Evolutionary conservation across 768 basidiomycete genomes (phyloP), one percentile per base, ranked within the genome.

Genomic region (Udeniomyces megalosporus): DNA sequence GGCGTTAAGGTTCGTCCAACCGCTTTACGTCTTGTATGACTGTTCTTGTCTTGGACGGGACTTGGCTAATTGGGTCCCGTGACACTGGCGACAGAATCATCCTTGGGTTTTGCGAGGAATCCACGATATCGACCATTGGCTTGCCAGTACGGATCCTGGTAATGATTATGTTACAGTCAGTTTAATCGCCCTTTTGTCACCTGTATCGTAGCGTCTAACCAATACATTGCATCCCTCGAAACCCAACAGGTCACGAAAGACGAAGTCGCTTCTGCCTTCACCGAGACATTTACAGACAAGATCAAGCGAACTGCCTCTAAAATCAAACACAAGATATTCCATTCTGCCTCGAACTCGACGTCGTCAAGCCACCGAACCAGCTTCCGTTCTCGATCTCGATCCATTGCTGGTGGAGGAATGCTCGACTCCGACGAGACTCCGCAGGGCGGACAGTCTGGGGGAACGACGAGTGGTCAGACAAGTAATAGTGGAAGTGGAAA

Each of bases 31-130:
- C n/a, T n/a, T n/a, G n/a, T n/a, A n/a, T n/a, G n/a, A n/a, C n/a
- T n/a, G n/a, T n/a, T n/a, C n/a, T n/a, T n/a, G n/a, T n/a, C n/a
- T n/a, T n/a, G n/a, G n/a, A n/a, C n/a, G n/a, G n/a, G n/a, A n/a
- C n/a, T n/a, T n/a, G n/a, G n/a, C n/a, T n/a, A n/a, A n/a, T n/a
- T n/a, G n/a, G n/a, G n/a, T n/a, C n/a, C n/a, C n/a, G n/a, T n/a
- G n/a, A n/a, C n/a, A n/a, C n/a, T 61, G 42, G 6, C 34, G 48
- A 17, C 62, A 72, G 71, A 67, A 64, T n/a, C 66, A 67, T 69
- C 73, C 76, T 11, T 89, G 86, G 85, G 79, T 88, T 65, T 72
- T 82, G 29, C 76, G 75, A 32, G 89, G 85, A 70, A 76, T 92
- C 15, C 71, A 77, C 5, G 78, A 86, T 60, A 80, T 83, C 0